A percentile compares a stretch with the other conserved stretches of the same genome.
Conservation (phyloP, 2,329 filamentous ascomycete species). For the Bisporella sp. region DNA sequence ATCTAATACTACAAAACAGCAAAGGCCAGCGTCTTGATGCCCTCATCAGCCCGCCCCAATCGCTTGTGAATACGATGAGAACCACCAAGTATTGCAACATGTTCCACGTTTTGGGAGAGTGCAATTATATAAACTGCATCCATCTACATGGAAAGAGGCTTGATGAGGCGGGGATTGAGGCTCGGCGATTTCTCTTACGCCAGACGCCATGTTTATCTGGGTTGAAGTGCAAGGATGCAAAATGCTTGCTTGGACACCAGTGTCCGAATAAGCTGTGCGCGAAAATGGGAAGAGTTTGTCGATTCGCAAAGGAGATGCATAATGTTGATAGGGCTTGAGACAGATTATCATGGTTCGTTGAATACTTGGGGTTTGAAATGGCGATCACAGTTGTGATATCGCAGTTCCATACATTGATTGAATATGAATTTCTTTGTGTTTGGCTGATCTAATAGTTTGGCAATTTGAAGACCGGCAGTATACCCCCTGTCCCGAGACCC, state of each 20-base stretch:
- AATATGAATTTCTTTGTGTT: no score
- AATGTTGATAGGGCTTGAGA: slow-evolving; percentile 8
- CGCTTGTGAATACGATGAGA: slow-evolving; percentile 2
- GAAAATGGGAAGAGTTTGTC: slow-evolving; percentile 6
- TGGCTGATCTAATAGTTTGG: no score
- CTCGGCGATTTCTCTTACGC: slow-evolving; percentile 8
- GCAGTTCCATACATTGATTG: no score
- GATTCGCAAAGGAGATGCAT: slow-evolving; percentile 9
- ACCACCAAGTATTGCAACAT: slow-evolving; percentile 1
- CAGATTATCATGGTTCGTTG: slow-evolving; percentile 3
- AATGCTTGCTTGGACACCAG: slow-evolving; percentile 7
- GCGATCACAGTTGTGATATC: slow-evolving; percentile 1
- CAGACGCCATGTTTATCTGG: slow-evolving; percentile 6
- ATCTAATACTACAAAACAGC: neutral
- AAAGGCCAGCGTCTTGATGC: slow-evolving; percentile 10
- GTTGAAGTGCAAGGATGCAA: slow-evolving; percentile 6
- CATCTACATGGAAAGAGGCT: slow-evolving; percentile 7
- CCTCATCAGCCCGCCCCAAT: slow-evolving; percentile 3
- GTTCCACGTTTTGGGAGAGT: slow-evolving; percentile 6
- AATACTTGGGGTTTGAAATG: slow-evolving; percentile 1
- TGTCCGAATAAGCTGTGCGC: slow-evolving; percentile 8
- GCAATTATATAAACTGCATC: slow-evolving; percentile 2
- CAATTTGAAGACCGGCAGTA: no score
- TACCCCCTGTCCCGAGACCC: no score
- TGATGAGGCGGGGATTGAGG: slow-evolving; percentile 7